These are phyloP conservation scores for Mycena maculata DNA, from an alignment of 768 basidiomycete genomes.

Conservation along the genomic window DNA sequence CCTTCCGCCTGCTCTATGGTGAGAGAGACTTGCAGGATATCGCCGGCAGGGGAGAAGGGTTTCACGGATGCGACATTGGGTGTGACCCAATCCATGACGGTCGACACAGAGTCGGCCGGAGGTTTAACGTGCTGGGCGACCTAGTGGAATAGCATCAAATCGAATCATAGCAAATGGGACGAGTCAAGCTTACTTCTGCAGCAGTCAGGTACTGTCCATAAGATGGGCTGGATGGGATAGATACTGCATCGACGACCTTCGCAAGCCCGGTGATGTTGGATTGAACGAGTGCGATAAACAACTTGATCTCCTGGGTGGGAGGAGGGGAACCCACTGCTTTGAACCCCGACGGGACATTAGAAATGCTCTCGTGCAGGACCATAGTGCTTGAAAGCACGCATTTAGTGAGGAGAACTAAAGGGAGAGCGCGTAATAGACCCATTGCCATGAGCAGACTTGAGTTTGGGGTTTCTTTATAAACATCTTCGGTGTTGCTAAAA, in stretches of 20 bases:
- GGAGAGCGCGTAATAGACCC: conserved; percentile 11
- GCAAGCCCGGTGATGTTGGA: too few species aligned
- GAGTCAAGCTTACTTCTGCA: conserved; percentile 5
- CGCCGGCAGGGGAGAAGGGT: conserved; percentile 23
- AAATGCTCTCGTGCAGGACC: conserved; percentile 18
- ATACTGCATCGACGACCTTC: conserved; percentile 22
- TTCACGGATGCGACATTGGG: conserved; percentile 17
- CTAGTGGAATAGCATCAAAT: background rate
- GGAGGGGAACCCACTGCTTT: conserved; percentile 5
- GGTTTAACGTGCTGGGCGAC: conserved; percentile 14
- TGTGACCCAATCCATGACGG: conserved; percentile 15
- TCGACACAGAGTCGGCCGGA: conserved; percentile 2
- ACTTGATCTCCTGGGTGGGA: conserved; percentile 11
- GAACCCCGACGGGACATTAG: conserved; percentile 8
- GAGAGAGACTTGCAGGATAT: conserved; percentile 19
- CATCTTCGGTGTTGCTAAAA: conserved; percentile 6
- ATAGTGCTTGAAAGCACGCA: conserved; percentile 20
- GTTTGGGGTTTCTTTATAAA: conserved; percentile 15
- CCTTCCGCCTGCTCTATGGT: conserved; percentile 12
- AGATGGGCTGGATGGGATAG: conserved; percentile 3
- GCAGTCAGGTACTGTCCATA: conserved; percentile 16
- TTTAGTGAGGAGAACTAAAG: conserved; percentile 4
- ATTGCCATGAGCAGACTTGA: conserved; percentile 8
- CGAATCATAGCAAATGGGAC: background rate
- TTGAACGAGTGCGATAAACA: conserved; percentile 13